Evolutionary conservation across 2,329 filamentous ascomycete species (phyloP), one percentile per base, ranked within the genome.

Genomic region (Ophiocordyceps camponoti-floridani): DNA sequence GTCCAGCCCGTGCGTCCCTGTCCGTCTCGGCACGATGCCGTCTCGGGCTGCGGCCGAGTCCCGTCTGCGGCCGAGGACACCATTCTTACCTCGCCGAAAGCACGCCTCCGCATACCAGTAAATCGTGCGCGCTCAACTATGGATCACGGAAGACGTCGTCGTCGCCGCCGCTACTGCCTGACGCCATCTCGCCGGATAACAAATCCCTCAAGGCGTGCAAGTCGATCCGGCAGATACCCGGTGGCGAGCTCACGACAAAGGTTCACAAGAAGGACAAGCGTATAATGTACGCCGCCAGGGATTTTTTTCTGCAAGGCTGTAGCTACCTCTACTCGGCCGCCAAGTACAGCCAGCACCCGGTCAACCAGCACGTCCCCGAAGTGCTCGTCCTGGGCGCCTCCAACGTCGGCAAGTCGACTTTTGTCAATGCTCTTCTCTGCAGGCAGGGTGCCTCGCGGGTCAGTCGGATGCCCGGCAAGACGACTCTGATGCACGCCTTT

Each of bases 361-460:
- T 64, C 52, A 77, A 77, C 56, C 65, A 65, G 23, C 62, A 64
- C 48, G 60, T 68, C 4, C 74, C 74, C 41, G 74, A 78, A 50
- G 73, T 94, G 43, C 82, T 84, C 56, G 72, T 94, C 41, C 76
- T 93, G 35, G 86, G 86, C 40, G 86, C 88, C 54, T 87, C 85
- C 51, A 94, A 94, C 57, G 85, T 87, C 40, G 86, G 86, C 56
- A 94, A 94, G 60, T 91, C 84, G 2, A 85, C 84, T 14, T 82
- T 93, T 52, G 79, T 94, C 62, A 94, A 94, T 56, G 82, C 82
- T 16, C 72, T 94, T 31, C 75, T 80, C 2, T 79, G 79, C 31
- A 50, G 53, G 3, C 48, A 53, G 23, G 54, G 57, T 23, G 57
- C 70, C 6, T 73, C 73, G 12, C 62, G 66, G 42, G 70, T 71